A percentile compares a stretch with the other conserved stretches of the same genome.
Conservation (phyloP, 2,329 filamentous ascomycete genomes). For the Aspergillus sclerotialis region DNA sequence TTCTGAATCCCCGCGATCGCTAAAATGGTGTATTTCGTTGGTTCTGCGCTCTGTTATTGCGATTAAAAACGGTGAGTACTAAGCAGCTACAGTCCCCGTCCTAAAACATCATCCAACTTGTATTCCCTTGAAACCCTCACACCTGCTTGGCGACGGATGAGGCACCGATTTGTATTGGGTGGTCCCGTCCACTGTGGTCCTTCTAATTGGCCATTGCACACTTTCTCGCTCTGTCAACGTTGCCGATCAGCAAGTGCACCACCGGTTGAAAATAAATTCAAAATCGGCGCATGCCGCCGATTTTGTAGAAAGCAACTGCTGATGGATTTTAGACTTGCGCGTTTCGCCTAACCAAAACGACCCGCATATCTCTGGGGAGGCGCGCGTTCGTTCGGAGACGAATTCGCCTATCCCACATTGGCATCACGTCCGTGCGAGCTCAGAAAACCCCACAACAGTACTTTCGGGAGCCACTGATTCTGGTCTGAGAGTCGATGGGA, state of each 20-base stretch:
- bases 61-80: constrained; percentile 59
- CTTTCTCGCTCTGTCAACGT: not conserved
- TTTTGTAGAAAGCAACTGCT: no score
- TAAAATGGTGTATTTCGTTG: constrained; percentile 67
- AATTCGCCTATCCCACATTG: constrained; percentile 25
- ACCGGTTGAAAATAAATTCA: not conserved
- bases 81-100: constrained; percentile 3
- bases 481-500: constrained; percentile 30
- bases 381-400: no score
- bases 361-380: not conserved
- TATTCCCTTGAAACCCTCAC: no score
- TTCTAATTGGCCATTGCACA: not conserved
- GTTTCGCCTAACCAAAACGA: not conserved
- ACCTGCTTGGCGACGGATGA: no score
- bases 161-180: no score
- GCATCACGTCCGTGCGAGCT: constrained; percentile 65
- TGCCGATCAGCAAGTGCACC: not conserved
- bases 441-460: constrained; percentile 55
- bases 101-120: no score
- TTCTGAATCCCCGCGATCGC: constrained; percentile 60
- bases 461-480: constrained; percentile 39
- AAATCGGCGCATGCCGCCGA: not conserved
- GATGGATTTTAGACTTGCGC: not conserved
- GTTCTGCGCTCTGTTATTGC: constrained; percentile 67
- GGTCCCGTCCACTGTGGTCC: no score